phyloP scores from a whole-genome alignment of 1,284 basidiomycete genomes.

The Ustilago loliicola region DNA sequence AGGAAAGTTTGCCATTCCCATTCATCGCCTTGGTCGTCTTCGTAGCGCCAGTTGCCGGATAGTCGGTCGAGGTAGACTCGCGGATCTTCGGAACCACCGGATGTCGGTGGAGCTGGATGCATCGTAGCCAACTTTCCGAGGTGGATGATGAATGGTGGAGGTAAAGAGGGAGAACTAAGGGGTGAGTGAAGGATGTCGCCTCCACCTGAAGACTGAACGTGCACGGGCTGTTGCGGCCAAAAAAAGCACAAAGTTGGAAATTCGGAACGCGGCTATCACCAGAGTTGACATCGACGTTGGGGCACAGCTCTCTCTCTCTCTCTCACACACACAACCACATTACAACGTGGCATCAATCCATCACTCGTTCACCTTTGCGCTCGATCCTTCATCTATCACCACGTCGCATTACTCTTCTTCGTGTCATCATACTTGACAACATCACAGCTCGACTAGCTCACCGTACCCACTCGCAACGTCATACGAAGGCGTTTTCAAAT shows the following conservation, averaged over 20 bases:
- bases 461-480: no score
- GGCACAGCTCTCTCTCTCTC: not conserved
- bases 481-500: no score
- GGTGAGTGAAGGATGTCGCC: not conserved
- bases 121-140: not conserved
- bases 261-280: constrained; percentile 2
- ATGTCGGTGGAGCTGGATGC: constrained; percentile 41
- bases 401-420: not conserved
- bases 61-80: constrained; percentile 79
- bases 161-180: not conserved
- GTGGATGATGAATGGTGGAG: not conserved
- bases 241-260: not conserved
- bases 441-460: no score
- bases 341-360: constrained; percentile 1
- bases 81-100: constrained; percentile 39
- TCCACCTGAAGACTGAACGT: no score
- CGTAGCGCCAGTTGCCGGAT: constrained; percentile 85
- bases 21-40: constrained; percentile 82
- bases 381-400: not conserved
- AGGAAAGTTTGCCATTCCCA: constrained; percentile 82
- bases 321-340: not conserved
- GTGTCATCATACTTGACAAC: not conserved
- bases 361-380: not conserved
- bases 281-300: no score
- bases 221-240: not conserved